Percentiles rank a stretch among this genome's conserved stretches.
phyloP scores from a whole-genome alignment of 257 asterid species.

The Thymus mandschuricus region DNA sequence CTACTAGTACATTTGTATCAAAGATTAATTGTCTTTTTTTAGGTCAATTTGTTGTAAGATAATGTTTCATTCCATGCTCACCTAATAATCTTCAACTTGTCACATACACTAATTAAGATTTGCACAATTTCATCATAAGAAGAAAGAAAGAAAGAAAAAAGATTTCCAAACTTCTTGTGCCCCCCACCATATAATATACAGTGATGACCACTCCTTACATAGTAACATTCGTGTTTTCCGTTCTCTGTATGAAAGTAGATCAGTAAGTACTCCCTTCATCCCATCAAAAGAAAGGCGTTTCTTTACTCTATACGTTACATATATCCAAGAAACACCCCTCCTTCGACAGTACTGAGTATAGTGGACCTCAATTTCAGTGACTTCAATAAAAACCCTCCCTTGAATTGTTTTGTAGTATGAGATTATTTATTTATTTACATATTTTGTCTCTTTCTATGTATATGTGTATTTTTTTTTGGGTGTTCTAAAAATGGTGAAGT shows the following conservation, averaged over 20 bases:
- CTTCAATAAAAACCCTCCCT: neutral
- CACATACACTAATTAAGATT: neutral
- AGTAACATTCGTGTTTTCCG: conserved; percentile 17
- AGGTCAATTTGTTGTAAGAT: neutral
- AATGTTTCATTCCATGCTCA: neutral
- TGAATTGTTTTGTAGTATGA: neutral
- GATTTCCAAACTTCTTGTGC: neutral
- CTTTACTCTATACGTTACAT: too few species aligned
- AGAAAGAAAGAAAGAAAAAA: neutral
- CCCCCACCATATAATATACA: neutral
- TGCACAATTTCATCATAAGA: neutral
- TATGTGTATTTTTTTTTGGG: conserved; percentile 5
- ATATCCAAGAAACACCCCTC: too few species aligned
- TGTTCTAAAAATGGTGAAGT: neutral
- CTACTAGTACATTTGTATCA: conserved; percentile 1
- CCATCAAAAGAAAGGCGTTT: too few species aligned
- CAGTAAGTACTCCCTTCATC: too few species aligned
- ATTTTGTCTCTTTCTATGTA: neutral
- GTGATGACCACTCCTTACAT: neutral
- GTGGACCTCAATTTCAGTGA: conserved; percentile 35
- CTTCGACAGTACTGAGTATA: too few species aligned
- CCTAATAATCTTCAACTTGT: neutral
- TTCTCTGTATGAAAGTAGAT: conserved; percentile 27
- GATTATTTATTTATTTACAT: neutral
- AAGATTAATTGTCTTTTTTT: neutral